These are phyloP conservation scores for Gymnopus androsaceus DNA, from an alignment of 1,284 basidiomycete genomes.

Conservation along the genomic window DNA sequence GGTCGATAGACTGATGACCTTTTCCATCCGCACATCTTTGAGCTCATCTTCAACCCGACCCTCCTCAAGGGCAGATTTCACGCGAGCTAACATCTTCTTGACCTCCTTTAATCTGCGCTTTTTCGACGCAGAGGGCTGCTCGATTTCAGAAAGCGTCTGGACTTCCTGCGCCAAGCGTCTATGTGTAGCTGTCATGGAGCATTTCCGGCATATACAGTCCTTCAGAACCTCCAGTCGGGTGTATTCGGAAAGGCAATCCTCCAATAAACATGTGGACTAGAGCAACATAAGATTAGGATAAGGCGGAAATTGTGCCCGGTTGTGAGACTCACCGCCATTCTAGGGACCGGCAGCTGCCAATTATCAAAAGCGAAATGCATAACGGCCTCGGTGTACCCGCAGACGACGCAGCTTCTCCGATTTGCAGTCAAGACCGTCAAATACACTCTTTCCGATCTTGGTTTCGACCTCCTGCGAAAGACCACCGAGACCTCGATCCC, in stretches of 20 bases:
- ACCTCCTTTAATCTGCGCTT: conserved; percentile 75
- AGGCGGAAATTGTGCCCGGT: not conserved
- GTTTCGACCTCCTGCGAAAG: conserved; percentile 37
- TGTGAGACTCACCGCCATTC: conserved; percentile 46
- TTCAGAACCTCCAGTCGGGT: conserved; percentile 79
- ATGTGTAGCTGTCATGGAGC: conserved; percentile 75
- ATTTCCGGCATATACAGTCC: conserved; percentile 85
- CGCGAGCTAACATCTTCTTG: conserved; percentile 57
- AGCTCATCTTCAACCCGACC: conserved; percentile 80
- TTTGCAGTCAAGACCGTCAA: conserved; percentile 83
- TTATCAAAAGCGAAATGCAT: conserved; percentile 86
- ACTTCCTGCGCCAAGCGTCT: conserved; percentile 59
- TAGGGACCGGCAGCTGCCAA: conserved; percentile 77
- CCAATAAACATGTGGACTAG: conserved; percentile 60
- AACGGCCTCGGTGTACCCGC: conserved; percentile 87
- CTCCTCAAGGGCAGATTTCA: conserved; percentile 68
- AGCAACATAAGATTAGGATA: conserved; percentile 16
- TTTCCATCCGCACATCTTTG: conserved; percentile 73
- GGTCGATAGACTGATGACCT: conserved; percentile 75
- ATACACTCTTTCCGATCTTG: conserved; percentile 62
- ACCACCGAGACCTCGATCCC: conserved; percentile 69
- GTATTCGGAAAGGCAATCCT: conserved; percentile 79
- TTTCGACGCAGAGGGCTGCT: conserved; percentile 56
- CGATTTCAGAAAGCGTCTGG: conserved; percentile 50
- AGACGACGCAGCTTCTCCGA: conserved; percentile 75